A percentile compares a stretch with the other conserved stretches of the same genome.
phyloP scores from a whole-genome alignment of 2,329 filamentous ascomycete genomes.

The Neonectria neomacrospora region DNA sequence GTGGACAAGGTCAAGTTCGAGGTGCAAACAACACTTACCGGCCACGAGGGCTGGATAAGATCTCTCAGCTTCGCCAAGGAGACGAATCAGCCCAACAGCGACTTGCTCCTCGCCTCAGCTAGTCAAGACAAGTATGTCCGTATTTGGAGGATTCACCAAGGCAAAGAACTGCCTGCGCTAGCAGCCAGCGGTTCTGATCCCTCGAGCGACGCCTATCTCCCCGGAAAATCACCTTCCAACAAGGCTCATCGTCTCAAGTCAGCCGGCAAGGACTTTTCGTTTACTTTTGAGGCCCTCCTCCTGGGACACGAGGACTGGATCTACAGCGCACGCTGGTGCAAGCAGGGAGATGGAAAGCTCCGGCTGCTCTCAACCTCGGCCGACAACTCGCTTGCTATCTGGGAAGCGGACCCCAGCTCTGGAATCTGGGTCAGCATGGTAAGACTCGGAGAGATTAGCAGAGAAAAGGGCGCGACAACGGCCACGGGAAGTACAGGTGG shows the following conservation, averaged over 20 bases:
- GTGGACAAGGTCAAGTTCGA: conserved; percentile 64
- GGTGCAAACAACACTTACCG: conserved; percentile 80
- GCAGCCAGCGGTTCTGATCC: conserved; percentile 67
- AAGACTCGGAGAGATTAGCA: conserved; percentile 90
- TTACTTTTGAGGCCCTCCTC: conserved; percentile 93
- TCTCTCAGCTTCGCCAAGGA: conserved; percentile 83
- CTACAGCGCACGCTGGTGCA: conserved; percentile 84
- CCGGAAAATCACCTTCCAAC: conserved; percentile 83
- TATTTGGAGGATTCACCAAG: conserved; percentile 86
- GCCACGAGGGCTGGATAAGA: conserved; percentile 95
- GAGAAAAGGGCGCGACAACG: conserved; percentile 94
- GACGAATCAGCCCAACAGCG: conserved; percentile 62
- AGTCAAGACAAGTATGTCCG: conserved; percentile 98
- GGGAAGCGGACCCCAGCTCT: conserved; percentile 84
- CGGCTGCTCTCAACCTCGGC: conserved; percentile 91
- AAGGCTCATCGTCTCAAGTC: conserved; percentile 83
- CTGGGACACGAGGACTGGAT: conserved; percentile 99
- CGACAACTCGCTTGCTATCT: conserved; percentile 93
- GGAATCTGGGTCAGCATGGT: conserved; percentile 92
- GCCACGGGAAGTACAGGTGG: conserved; percentile 96
- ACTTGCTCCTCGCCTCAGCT: conserved; percentile 87
- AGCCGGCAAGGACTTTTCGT: conserved; percentile 72
- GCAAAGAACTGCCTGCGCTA: conserved; percentile 70
- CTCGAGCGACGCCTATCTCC: conserved; percentile 66
- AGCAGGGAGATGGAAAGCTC: conserved; percentile 61